Base-by-base conservation (phyloP, 768 basidiomycete species). In the Termitomyces sp. region DNA sequence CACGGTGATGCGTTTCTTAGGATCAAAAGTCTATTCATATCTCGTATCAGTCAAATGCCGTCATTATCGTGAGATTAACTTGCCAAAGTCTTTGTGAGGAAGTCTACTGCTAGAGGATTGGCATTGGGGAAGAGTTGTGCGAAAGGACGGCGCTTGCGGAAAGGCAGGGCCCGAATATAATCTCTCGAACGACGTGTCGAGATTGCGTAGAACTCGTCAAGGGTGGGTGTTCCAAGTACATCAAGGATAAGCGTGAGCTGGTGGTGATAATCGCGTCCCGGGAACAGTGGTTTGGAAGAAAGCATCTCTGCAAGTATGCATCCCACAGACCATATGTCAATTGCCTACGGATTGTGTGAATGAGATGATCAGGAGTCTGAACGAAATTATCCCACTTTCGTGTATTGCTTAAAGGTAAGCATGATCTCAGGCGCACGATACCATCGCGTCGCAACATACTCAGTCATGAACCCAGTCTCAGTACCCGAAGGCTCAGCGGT, bases 401-500 rank as follows among this genome's bases (percentile, higher is more conserved):
- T 96, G 75, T 99, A 99, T 70, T 97, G 90, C 70, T 97, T 96
- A 81, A 98, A 98, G 10, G 94, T 97, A 52, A 99, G 81, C 97
- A 99, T 99, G 75, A 99, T 95, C 71, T 99, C 97, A 0, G 97
- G 97, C 0, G 97, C 97, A 37, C 97, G 86, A 69, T 98, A 99
- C 97, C 97, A 99, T 64, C 97, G 81, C 26, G 97, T 98, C 2
- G 97, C 96, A 50, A 99, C 97, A 67, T 95, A 96, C 85, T 94
- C 92, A 1, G 93, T 96, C 93, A 95, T 94, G 76, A 94, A 94
- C 5, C 87, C 87, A 6, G 82, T 90, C 65, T 91, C 89, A 7
- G 88, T 91, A 24, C 89, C 90, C 15, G 86, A 88, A 0, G 89
- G 88, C 69, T 91, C 89, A 5, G 90, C 90, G 4, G 90, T 92